Evolutionary conservation across 2,329 filamentous ascomycete genomes (phyloP).

Genomic region (Cladosporium sp.): DNA sequence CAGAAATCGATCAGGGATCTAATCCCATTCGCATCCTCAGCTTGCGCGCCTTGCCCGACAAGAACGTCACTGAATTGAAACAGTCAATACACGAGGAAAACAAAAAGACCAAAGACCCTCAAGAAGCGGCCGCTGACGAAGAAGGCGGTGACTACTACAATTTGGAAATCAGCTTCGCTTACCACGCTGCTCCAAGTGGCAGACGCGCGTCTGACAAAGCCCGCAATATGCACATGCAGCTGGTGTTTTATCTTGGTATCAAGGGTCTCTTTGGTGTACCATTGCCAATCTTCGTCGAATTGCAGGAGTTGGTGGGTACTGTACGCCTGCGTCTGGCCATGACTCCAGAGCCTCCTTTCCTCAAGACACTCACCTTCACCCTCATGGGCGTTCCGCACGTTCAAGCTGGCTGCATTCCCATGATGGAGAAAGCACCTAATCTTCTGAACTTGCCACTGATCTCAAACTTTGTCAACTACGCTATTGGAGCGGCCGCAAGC

Average conservation of each 20-base stretch:
- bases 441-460: slow-evolving; percentile 88
- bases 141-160: slow-evolving; percentile 93
- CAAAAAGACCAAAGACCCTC: slow-evolving; percentile 74
- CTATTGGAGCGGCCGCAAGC: slow-evolving; percentile 78
- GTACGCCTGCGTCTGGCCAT: slow-evolving; percentile 78
- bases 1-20: slow-evolving; percentile 89
- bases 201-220: slow-evolving; percentile 66
- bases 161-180: slow-evolving; percentile 83
- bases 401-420: slow-evolving; percentile 82
- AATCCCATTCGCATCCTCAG: slow-evolving; percentile 88
- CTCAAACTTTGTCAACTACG: slow-evolving; percentile 95
- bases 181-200: slow-evolving; percentile 76
- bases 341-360: slow-evolving; percentile 84
- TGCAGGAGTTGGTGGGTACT: slow-evolving; percentile 87
- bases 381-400: slow-evolving; percentile 92
- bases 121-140: slow-evolving; percentile 84
- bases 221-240: slow-evolving; percentile 93
- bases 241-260: slow-evolving; percentile 89
- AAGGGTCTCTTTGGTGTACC: slow-evolving; percentile 87
- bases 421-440: slow-evolving; percentile 88
- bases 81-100: slow-evolving; percentile 75
- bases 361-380: slow-evolving; percentile 89
- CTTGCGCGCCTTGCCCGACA: slow-evolving; percentile 78
- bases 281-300: slow-evolving; percentile 81
- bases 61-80: slow-evolving; percentile 76